These are phyloP conservation scores for Scutellaria minor DNA, from an alignment of 257 asterid species.

Conservation along the genomic window DNA sequence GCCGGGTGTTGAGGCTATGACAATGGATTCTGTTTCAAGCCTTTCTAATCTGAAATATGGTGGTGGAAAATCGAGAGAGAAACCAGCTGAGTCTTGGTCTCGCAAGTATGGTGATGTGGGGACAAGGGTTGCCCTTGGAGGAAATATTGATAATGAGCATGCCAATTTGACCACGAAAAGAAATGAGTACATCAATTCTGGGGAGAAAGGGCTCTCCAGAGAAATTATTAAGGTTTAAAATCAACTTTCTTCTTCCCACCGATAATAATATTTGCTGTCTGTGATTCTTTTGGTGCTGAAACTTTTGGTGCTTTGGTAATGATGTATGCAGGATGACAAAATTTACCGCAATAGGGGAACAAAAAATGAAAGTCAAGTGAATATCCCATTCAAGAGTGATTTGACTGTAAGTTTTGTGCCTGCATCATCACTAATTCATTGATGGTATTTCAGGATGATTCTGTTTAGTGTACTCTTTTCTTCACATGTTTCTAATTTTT, in stretches of 20 bases:
- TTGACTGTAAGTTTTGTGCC: conserved; percentile 43
- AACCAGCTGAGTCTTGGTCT: conserved; percentile 39
- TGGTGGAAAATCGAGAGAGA: conserved; percentile 45
- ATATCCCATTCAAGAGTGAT: conserved; percentile 46
- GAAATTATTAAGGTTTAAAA: conserved; percentile 50
- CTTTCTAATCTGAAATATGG: conserved; percentile 41
- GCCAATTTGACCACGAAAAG: conserved; percentile 43
- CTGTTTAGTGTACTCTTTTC: background rate
- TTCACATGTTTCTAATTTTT: conserved; percentile 7
- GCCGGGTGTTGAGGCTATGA: conserved; percentile 48
- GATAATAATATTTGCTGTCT: background rate
- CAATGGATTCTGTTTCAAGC: conserved; percentile 43
- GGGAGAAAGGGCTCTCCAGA: conserved; percentile 46
- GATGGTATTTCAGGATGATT: background rate
- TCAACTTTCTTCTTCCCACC: conserved; percentile 13
- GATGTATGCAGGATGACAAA: conserved; percentile 50
- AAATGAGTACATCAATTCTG: conserved; percentile 36
- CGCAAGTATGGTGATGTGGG: conserved; percentile 38
- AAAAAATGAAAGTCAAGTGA: conserved; percentile 46
- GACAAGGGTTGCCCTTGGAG: conserved; percentile 41
- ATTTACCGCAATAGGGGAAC: conserved; percentile 42
- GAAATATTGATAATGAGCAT: conserved; percentile 44
- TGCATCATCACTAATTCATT: conserved; percentile 7
- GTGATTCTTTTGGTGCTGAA: conserved; percentile 35
- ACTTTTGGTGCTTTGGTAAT: conserved; percentile 1